Evolutionary conservation across 129 eudicot species (phyloP), one percentile per base, ranked within the genome.

Genomic region (Erigeron canadensis): DNA sequence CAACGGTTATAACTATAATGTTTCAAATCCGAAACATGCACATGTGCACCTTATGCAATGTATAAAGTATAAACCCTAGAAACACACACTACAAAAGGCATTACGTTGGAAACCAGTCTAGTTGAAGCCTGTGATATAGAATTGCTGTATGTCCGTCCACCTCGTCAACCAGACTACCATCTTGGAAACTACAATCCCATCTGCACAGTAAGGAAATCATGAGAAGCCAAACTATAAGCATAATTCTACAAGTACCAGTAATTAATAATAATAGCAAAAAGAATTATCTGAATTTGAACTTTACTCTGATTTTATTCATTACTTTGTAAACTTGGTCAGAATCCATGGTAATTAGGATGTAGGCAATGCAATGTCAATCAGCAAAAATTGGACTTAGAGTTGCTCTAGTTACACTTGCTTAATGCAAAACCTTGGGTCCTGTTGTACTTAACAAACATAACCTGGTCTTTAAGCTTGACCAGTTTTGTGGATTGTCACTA

Each of bases 81-180:
- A n/a, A 58, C 4, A 21, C 64, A 75, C 18, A 71, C 6, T 59
- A 58, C 45, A 75, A 56, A 72, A 56, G 66, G 50, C 56, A 60
- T 86, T 95, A 95, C 99, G 77, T 86, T 17, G 99, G 87, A 70
- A 90, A 95, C 99, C 99, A 95, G 70, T 95, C 99, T 21, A 95
- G 84, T 83, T 80, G 99, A 65, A 95, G 97, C 67, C 91, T 77
- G 75, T 95, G 99, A 86, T 95, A 88, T 40, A 95, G 83, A 70
- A 95, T 71, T 71, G 99, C 99, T 5, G 99, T 95, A 75, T 95
- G 99, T 59, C 99, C 99, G 85, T 95, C 99, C 62, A 95, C 99
- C 84, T 95, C 99, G 75, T 95, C 97, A 55, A 95, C 99, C 81
- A 95, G 80, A 74, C 99, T 95, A 75, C 99, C 99, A 70, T 81